phyloP scores from a whole-genome alignment of 768 basidiomycete species.

The Podaxis pistillaris region DNA sequence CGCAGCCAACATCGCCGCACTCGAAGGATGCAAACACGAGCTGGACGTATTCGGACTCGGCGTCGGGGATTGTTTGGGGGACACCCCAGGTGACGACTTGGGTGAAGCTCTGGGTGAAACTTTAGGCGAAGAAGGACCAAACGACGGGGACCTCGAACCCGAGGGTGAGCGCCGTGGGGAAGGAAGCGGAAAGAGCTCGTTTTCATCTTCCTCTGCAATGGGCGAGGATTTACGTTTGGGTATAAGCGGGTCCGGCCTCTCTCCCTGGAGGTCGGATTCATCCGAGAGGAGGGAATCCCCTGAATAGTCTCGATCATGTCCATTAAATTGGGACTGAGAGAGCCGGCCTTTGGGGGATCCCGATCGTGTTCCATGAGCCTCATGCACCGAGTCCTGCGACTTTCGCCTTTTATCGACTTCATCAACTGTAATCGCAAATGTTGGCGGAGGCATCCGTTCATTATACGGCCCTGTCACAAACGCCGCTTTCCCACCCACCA shows the following conservation, averaged over 20 bases:
- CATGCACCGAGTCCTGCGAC: constrained; percentile 32
- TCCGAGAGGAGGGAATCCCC: neutral
- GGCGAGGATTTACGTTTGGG: constrained; percentile 27
- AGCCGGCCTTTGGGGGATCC: neutral
- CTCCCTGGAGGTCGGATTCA: neutral
- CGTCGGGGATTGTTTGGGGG: constrained; percentile 25
- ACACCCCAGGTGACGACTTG: constrained; percentile 19
- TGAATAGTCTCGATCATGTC: constrained; percentile 18
- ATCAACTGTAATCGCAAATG: constrained; percentile 52
- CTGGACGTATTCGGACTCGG: constrained; percentile 35
- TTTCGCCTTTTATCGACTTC: constrained; percentile 61
- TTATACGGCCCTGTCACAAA: neutral
- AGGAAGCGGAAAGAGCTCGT: constrained; percentile 58
- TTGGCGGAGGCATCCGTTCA: constrained; percentile 13
- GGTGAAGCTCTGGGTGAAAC: constrained; percentile 18
- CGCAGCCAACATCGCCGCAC: constrained; percentile 2
- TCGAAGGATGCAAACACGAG: constrained; percentile 19
- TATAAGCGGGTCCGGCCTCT: neutral
- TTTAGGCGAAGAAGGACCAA: constrained; percentile 8
- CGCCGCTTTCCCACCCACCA: constrained; percentile 4
- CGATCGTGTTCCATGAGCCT: neutral
- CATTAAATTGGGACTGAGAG: neutral
- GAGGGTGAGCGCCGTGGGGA: constrained; percentile 43
- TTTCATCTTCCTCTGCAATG: constrained; percentile 55
- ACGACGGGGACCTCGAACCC: neutral